Conservation (phyloP, 441 rosid genomes). For the Gossypium lobatum region DNA sequence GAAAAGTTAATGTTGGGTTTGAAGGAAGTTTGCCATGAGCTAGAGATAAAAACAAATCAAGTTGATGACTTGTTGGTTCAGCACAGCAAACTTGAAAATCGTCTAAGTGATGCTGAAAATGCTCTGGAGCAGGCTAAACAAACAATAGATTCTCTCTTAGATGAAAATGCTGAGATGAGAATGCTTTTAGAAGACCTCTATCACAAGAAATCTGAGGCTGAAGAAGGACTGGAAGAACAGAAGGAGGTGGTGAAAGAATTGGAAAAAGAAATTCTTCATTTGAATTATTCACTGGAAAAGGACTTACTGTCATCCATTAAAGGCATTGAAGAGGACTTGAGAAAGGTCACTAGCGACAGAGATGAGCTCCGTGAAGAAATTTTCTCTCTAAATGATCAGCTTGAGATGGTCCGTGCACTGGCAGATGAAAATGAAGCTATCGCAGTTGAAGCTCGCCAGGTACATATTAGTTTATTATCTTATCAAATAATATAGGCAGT, state of each 20-base stretch:
- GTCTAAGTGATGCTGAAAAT: slow-evolving; percentile 44
- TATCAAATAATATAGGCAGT: slow-evolving; percentile 1
- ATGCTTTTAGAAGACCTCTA: slow-evolving; percentile 61
- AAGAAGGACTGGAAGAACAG: slow-evolving; percentile 68
- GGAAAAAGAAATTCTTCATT: slow-evolving; percentile 69
- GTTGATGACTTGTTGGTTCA: slow-evolving; percentile 51
- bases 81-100: slow-evolving; percentile 46
- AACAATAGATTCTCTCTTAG: slow-evolving; percentile 44
- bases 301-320: slow-evolving; percentile 41
- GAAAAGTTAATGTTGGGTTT: slow-evolving; percentile 47
- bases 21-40: slow-evolving; percentile 50
- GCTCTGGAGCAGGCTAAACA: slow-evolving; percentile 58
- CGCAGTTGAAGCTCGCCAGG: slow-evolving; percentile 85
- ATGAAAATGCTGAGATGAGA: slow-evolving; percentile 68
- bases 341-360: slow-evolving; percentile 44
- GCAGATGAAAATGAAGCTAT: slow-evolving; percentile 93
- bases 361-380: slow-evolving; percentile 60
- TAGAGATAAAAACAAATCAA: slow-evolving; percentile 61
- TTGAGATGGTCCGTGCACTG: slow-evolving; percentile 60
- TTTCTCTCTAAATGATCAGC: slow-evolving; percentile 52
- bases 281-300: slow-evolving; percentile 47
- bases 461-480: slow-evolving; percentile 21
- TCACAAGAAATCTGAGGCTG: slow-evolving; percentile 57
- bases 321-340: slow-evolving; percentile 47
- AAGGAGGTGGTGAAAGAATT: slow-evolving; percentile 57